phyloP scores from a whole-genome alignment of 2,329 filamentous ascomycete species.

The Plectosphaerella cucumerina region DNA sequence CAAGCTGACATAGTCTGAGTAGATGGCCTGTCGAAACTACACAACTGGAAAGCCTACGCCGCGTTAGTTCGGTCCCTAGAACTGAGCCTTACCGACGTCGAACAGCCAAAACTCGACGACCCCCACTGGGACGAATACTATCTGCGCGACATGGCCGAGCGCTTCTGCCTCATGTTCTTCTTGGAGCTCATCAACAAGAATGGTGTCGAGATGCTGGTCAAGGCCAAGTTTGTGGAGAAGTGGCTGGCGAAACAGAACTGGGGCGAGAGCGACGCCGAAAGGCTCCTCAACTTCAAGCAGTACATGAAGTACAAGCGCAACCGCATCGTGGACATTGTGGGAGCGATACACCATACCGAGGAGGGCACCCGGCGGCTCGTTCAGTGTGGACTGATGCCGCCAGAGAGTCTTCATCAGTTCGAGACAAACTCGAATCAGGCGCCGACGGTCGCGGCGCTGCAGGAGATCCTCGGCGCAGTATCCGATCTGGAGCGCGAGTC shows the following conservation, averaged over 20 bases:
- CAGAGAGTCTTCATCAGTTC: neutral
- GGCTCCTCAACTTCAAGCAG: slow-evolving; percentile 47
- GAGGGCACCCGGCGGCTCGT: slow-evolving; percentile 48
- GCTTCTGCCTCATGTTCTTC: slow-evolving; percentile 55
- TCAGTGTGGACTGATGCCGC: slow-evolving; percentile 41
- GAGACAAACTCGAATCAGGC: too few relatives aligned
- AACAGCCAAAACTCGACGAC: slow-evolving; percentile 48
- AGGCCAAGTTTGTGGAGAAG: slow-evolving; percentile 63
- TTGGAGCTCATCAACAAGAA: slow-evolving; percentile 56
- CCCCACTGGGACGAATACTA: slow-evolving; percentile 59
- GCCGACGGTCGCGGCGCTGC: too few relatives aligned
- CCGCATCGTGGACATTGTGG: slow-evolving; percentile 49
- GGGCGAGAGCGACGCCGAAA: slow-evolving; percentile 51
- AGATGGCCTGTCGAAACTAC: slow-evolving; percentile 41
- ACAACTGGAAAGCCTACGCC: slow-evolving; percentile 46
- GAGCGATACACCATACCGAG: slow-evolving; percentile 41
- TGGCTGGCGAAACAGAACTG: slow-evolving; percentile 75
- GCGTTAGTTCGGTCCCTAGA: slow-evolving; percentile 59
- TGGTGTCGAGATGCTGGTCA: slow-evolving; percentile 51
- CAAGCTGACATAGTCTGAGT: slow-evolving; percentile 15
- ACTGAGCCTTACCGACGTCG: slow-evolving; percentile 45
- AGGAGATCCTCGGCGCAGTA: too few relatives aligned
- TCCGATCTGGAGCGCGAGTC: too few relatives aligned
- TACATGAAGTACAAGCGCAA: slow-evolving; percentile 49
- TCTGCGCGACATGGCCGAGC: slow-evolving; percentile 58